Base-by-base conservation (phyloP, 2,329 filamentous ascomycete genomes). In the Venturia pyrina region DNA sequence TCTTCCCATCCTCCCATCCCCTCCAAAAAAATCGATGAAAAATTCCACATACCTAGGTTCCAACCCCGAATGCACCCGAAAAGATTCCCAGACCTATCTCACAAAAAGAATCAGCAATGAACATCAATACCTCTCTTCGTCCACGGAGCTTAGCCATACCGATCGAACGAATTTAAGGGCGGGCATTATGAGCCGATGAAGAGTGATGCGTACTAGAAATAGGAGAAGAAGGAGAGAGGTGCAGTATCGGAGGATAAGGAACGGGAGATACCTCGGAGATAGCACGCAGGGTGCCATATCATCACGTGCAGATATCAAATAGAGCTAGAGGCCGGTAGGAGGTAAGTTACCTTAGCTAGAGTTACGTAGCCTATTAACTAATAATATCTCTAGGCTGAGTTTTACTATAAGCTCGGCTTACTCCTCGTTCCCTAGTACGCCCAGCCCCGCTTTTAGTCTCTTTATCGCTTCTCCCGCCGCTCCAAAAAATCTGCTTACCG, bases 41-140 rank as follows among this genome's bases (percentile, higher is more conserved):
- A 17, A 40, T 46, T 48, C 28, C 37, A 37, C 4, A 17, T 80
- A 96, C 93, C 90, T 89, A 75, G 91, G 91, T 76, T 97, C 93
- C 24, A 98, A 79, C 7, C 93, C 93, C 5, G 92, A 96, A 69
- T 91, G 89, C 70, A 85, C 84, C 79, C 90, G 86, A 76, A 97
- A 97, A 1, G 90, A 93, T 75, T 89, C 89, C 81, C 91, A 84
- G 60, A 96, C 91, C 91, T 95, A 67, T 21, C 67, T 48, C 62
- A 64, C 64, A 64, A 66, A 50, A 66, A 68, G 32, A 63, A n/a
- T 50, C 5, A 21, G 50, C 41, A 65, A 67, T 11, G 40, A 59
- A 7, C 15, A n/a, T 19, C 10, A 13, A 6, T 3, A 28, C 32
- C 4, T 7, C 17, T 19, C 11, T 8, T 4, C 7, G 7, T 8